Conservation (phyloP, 2,329 filamentous ascomycete species). For the Fusarium palustre region DNA sequence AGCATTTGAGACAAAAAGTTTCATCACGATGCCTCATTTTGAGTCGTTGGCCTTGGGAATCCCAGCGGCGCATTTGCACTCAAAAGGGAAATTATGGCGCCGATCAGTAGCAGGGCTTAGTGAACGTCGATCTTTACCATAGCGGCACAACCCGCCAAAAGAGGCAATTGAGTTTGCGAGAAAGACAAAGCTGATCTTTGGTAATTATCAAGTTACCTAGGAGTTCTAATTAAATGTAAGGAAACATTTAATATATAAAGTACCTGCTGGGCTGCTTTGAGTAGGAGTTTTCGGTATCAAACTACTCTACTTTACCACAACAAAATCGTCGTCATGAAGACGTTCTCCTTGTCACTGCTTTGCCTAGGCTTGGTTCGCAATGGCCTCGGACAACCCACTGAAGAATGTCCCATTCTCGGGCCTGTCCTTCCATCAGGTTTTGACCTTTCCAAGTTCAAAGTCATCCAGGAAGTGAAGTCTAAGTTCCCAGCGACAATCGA, state of each 20-base stretch:
- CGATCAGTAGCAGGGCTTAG: neutral
- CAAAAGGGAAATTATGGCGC: neutral
- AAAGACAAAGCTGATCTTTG: neutral
- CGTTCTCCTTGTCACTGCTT: neutral
- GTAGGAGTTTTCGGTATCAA: neutral
- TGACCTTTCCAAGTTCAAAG: constrained; percentile 21
- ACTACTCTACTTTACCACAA: neutral
- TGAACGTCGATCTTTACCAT: neutral
- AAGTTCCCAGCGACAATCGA: constrained; percentile 29
- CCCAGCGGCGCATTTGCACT: neutral
- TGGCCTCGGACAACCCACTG: neutral
- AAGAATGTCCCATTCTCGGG: constrained; percentile 20
- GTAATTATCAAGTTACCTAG: neutral
- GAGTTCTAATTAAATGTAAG: neutral
- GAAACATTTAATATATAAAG: neutral
- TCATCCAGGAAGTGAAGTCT: constrained; percentile 15
- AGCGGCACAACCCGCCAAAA: neutral
- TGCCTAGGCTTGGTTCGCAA: neutral
- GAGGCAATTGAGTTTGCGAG: no score
- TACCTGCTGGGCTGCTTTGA: rapidly evolving
- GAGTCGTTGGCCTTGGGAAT: neutral
- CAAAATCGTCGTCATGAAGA: neutral
- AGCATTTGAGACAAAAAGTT: neutral
- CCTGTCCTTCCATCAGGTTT: constrained; percentile 41
- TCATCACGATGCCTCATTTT: neutral